These are phyloP conservation scores for Chenopodium berlandieri DNA, from an alignment of 148 eudicot genomes.

Conservation along the genomic window DNA sequence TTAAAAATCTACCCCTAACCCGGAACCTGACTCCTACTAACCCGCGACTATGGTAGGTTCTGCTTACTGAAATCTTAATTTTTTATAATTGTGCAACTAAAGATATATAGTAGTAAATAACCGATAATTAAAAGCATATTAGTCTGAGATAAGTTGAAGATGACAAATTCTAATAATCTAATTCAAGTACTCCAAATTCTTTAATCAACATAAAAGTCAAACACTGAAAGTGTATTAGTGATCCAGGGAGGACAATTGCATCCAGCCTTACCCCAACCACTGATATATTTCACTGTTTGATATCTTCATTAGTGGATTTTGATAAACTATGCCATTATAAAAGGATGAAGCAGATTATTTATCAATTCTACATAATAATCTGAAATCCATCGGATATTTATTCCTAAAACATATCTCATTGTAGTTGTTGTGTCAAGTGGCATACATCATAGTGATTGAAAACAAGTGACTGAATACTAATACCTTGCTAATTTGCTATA, in stretches of 20 bases:
- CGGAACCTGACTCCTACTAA: too few relatives aligned
- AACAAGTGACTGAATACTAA: background rate
- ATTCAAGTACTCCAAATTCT: background rate
- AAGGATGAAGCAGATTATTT: background rate
- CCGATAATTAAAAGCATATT: too few relatives aligned
- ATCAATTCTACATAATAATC: background rate
- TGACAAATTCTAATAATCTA: too few relatives aligned
- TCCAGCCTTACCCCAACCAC: background rate
- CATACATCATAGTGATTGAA: background rate
- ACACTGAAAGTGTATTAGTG: background rate
- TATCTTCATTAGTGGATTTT: background rate
- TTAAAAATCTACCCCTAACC: too few relatives aligned
- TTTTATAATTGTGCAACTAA: too few relatives aligned
- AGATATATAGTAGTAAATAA: too few relatives aligned
- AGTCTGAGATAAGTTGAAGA: too few relatives aligned
- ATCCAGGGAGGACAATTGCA: background rate
- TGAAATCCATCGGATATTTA: background rate
- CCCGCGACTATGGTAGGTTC: too few relatives aligned
- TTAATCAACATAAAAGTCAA: background rate
- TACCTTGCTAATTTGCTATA: background rate
- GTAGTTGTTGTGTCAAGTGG: background rate
- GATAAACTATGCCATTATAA: background rate
- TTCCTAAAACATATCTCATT: background rate
- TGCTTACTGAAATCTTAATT: too few relatives aligned
- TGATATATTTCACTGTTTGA: background rate